Conservation (phyloP, 2,329 filamentous ascomycete genomes). For the Venturia oleaginea region DNA sequence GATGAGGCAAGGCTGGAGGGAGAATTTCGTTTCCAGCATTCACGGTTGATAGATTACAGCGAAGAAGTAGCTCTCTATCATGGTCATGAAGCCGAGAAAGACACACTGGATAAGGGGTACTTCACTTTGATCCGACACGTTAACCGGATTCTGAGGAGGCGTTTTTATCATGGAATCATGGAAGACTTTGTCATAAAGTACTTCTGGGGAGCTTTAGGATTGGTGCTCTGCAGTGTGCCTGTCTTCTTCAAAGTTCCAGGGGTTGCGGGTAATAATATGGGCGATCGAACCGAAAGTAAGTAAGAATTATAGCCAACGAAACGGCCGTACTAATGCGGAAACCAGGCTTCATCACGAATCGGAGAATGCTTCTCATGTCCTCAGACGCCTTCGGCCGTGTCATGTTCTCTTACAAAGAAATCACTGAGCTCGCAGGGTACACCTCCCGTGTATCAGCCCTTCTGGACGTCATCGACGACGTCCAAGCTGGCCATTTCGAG, state of each 20-base stretch:
- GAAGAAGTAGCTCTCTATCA: slow-evolving; percentile 90
- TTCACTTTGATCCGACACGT: slow-evolving; percentile 99
- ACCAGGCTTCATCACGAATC: slow-evolving; percentile 79
- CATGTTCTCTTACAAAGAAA: slow-evolving; percentile 97
- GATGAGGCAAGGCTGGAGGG: slow-evolving; percentile 92
- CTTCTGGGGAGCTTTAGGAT: slow-evolving; percentile 90
- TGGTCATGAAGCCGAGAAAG: slow-evolving; percentile 89
- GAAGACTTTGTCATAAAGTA: slow-evolving; percentile 99
- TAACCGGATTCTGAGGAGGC: slow-evolving; percentile 80
- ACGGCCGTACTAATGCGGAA: slow-evolving; percentile 17
- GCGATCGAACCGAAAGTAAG: slow-evolving; percentile 55
- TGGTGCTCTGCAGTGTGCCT: slow-evolving; percentile 86
- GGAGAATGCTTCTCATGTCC: slow-evolving; percentile 81
- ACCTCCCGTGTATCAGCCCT: slow-evolving; percentile 86
- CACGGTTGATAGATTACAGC: slow-evolving; percentile 86
- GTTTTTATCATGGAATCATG: slow-evolving; percentile 98
- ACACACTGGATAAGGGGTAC: slow-evolving; percentile 94
- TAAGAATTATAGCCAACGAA: slow-evolving; percentile 10
- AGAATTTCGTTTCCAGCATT: slow-evolving; percentile 94
- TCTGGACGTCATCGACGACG: slow-evolving; percentile 89
- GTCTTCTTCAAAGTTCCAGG: slow-evolving; percentile 92
- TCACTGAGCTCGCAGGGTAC: slow-evolving; percentile 91
- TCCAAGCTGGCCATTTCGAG: slow-evolving; percentile 81
- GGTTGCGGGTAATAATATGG: slow-evolving; percentile 46
- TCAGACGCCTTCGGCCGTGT: slow-evolving; percentile 92